Evolutionary conservation across 192 early-diverging fungal genomes (phyloP), one percentile per base, ranked within the genome.

Genomic region (Linnemannia hyalina): DNA sequence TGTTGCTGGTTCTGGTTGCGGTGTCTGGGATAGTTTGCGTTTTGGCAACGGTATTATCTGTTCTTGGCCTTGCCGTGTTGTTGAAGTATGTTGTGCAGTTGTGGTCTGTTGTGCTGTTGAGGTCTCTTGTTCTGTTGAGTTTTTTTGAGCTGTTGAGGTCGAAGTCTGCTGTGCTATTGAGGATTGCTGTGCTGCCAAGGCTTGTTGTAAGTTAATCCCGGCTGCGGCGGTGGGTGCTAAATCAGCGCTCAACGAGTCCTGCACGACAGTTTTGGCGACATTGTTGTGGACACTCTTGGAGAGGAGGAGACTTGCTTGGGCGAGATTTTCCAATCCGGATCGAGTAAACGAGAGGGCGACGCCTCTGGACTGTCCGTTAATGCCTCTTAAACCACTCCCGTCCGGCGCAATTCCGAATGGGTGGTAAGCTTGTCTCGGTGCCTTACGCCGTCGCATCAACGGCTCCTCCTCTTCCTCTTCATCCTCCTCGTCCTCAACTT

Each of bases 391-490:
- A 32, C 10, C 13, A 4, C 29, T 4, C 2, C 9, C 29, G 3
- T 11, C 1, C 4, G 29, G 11, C 10, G 26, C 29, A 0, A 13
- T 32, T 10, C 11, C 9, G 3, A 32, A 35, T 13, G 60, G 60
- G 26, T 65, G 10, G 29, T 29, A 65, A 13, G 0, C 60, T 65
- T 65, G 60, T 6, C 32, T 65, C 13, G 55, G 6, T 26, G 2
- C 11, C 26, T 3, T 11, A 3, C 13, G 13, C 8, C 71, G 71
- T 73, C 71, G 23, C 10, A 0, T 73, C 71, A 73, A 29, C 13
- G 71, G 71, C 29, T 73, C 71, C 11, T 73, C 71, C 26, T 73
- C 71, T 13, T 73, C 71, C 15, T 73, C 70, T 9, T 72, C 70
- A 7, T 55, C 20, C 52, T 55, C 57, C 23, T 60, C 57, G 23